These are phyloP conservation scores for Hagleromyces aurorensis DNA, from an alignment of 805 yeast species.

Conservation along the genomic window DNA sequence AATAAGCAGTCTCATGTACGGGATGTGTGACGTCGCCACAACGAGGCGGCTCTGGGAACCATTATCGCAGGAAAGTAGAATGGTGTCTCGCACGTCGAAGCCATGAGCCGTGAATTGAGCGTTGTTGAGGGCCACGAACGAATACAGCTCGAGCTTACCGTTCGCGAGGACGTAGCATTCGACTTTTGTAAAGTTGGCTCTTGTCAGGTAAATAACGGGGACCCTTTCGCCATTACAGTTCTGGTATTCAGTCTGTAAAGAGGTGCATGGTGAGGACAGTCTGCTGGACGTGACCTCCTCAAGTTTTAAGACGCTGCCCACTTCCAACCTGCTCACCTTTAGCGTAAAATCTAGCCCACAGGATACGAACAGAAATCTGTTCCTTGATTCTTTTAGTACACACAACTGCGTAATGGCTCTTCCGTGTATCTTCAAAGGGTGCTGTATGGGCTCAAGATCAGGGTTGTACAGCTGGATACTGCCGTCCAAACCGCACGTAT, in stretches of 20 bases:
- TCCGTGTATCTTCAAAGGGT: conserved; percentile 30
- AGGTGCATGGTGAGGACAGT: conserved; percentile 41
- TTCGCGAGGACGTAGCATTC: conserved; percentile 32
- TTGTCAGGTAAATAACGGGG: conserved; percentile 45
- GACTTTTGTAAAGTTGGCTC: conserved; percentile 51
- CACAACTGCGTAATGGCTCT: conserved; percentile 34
- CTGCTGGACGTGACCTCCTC: conserved; percentile 5
- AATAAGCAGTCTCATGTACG: conserved; percentile 62
- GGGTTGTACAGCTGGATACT: no score
- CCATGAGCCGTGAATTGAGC: conserved; percentile 61
- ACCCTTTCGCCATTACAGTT: conserved; percentile 10
- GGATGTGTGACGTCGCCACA: conserved; percentile 70
- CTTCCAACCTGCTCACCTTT: conserved; percentile 27
- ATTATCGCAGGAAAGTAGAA: conserved; percentile 6
- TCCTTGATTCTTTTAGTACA: no score
- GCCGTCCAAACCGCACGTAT: conserved; percentile 24
- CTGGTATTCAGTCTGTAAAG: conserved; percentile 35
- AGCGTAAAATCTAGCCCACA: conserved; percentile 53
- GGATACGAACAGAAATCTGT: no score
- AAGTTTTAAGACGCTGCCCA: conserved; percentile 2
- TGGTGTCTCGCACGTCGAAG: conserved; percentile 34
- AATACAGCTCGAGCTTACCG: conserved; percentile 29
- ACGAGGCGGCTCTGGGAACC: conserved; percentile 31
- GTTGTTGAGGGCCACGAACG: conserved; percentile 56
- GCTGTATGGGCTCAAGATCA: no score